Percentiles rank a stretch among this genome's conserved stretches.
These are phyloP conservation scores for Tuber magnatum DNA, from an alignment of 495 filamentous ascomycete genomes.

Conservation along the genomic window DNA sequence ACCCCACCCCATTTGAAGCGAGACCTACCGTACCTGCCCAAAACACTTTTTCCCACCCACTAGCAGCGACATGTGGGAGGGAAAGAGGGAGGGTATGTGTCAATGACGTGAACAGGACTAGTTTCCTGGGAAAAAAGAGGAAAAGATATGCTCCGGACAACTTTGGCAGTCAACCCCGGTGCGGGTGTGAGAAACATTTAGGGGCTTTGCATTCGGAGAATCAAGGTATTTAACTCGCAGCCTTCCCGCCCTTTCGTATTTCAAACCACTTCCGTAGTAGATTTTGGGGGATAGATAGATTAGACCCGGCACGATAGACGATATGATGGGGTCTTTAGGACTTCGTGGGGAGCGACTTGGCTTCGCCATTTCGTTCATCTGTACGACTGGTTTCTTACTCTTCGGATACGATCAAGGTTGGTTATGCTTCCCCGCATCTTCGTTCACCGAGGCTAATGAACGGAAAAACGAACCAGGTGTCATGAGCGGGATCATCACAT, in stretches of 20 bases:
- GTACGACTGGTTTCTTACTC: slow-evolving; percentile 66
- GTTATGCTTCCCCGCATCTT: slow-evolving; percentile 24
- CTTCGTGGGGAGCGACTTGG: slow-evolving; percentile 59
- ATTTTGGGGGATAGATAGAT: background rate
- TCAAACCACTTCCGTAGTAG: background rate
- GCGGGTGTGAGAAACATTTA: background rate
- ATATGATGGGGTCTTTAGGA: slow-evolving; percentile 49
- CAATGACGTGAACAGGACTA: background rate
- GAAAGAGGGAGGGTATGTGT: background rate
- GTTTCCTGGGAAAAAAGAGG: background rate
- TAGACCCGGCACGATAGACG: background rate
- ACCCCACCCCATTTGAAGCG: background rate
- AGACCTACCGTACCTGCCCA: background rate
- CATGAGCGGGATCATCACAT: slow-evolving; percentile 77
- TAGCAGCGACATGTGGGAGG: background rate
- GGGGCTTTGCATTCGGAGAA: background rate
- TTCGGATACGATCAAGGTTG: slow-evolving; percentile 60
- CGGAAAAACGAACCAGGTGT: slow-evolving; percentile 46
- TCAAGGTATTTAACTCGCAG: background rate
- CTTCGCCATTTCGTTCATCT: slow-evolving; percentile 57
- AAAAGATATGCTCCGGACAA: background rate
- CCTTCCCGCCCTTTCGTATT: background rate
- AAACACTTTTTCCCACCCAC: background rate
- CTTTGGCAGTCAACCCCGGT: background rate
- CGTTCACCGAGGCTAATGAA: slow-evolving; percentile 18